Evolutionary conservation across 306 rosid species (phyloP), one percentile per base, ranked within the genome.

Genomic region (Trifolium repens): DNA sequence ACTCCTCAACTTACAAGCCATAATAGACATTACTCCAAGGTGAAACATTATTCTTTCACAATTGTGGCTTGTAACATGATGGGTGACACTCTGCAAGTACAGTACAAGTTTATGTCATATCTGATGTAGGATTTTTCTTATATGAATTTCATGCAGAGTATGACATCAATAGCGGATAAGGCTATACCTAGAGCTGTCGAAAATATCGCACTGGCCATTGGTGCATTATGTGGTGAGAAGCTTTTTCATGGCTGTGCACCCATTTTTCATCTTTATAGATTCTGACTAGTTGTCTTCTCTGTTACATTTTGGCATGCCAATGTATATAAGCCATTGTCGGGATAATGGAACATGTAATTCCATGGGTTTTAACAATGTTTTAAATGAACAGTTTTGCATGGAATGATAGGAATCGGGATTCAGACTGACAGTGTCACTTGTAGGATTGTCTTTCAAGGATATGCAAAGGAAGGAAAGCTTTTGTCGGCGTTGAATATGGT

Each of bases 131-230:
- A 71, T 43, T 83, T 54, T 72, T 81, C 47, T 52, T 66, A 5
- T 67, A 46, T 76, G 7, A 54, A 49, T 79, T 70, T 57, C 44
- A 34, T 86, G 71, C 91, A 94, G 98, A 87, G 89, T 66, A 47
- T 89, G 88, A 80, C 89, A 42, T 88, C 74, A 42, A 80, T 78
- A 60, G 91, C 96, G 2, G 86, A 88, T 78, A 94, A 81, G 85
- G 90, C 91, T 74, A 80, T 91, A 68, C 98, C 98, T 69, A 86
- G 97, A 85, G 88, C 93, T 84, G 92, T 96, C 71, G 98, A 91
- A 84, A 94, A 94, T 84, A 87, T 91, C 66, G 93, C 91, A n/a
- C 88, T 94, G 81, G 98, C 98, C 70, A 85, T 91, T 76, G 96
- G 96, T 74, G 96, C 98, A 71, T 63, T 90, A 93, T 86, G 82